Evolutionary conservation across 1,284 basidiomycete genomes (phyloP), one percentile per base, ranked within the genome.

Genomic region (Psilocybe mexicana): DNA sequence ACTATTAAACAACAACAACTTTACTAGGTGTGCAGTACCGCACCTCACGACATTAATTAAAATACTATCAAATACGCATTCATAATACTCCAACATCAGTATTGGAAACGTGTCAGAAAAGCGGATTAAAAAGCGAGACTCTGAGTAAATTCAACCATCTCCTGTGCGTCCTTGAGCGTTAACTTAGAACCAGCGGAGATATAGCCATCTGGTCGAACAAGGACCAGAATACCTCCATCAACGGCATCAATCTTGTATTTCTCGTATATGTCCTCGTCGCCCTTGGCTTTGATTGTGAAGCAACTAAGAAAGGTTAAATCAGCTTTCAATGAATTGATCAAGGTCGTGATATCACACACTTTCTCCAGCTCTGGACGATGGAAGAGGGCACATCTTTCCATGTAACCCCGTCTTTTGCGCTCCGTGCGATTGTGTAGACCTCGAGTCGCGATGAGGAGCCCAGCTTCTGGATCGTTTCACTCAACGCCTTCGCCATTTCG

Each of bases 161-260:
- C 23, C 14, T 35, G 36, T 24, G 40, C 51, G 7, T 52, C 43
- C 11, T 28, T 28, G 6, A 25, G 44, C 11, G 24, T 12, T 12
- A 46, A 12, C 12, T n/a, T n/a, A 4, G 44, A 46, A 11, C 11
- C 44, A 23, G 43, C 43, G 23, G 56, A 58, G 5, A 54, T 43
- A 43, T 58, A 54, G 4, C 57, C 47, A 12, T 58, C 57, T 12
- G 57, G 57, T 5, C 57, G 44, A 44, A 58, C 46, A 23, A 58
- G 25, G 36, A 50, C 47, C 3, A 43, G 38, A 6, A 50, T 28
- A 11, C 57, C 57, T 12, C 6, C 10, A 26, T 24, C 23, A 2
- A 8, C 18, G 28, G 7, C 28, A 24, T 18, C 28, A 35, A 12
- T 51, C 23, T 51, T 51, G 38, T 50, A 48, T 43, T 50, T 54